Conservation (phyloP, 495 filamentous ascomycete genomes). For the Amphirosellinia nigrospora region DNA sequence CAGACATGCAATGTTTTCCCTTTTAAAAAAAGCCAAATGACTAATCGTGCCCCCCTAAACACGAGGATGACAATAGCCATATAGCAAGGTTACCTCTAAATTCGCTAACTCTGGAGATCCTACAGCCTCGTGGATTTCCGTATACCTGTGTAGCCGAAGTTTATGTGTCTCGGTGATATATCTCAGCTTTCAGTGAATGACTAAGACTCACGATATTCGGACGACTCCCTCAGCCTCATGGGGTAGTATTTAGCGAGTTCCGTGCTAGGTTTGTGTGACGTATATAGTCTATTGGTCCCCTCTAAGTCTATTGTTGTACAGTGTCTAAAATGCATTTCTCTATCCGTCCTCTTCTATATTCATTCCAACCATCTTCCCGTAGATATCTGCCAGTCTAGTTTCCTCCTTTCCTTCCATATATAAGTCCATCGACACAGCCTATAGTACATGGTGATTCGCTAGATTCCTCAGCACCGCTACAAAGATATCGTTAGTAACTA, state of each 20-base stretch:
- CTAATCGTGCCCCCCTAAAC: not conserved
- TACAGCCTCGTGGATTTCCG: conserved; percentile 41
- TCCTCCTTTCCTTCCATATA: not conserved
- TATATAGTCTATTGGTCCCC: not conserved
- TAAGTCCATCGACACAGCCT: not conserved
- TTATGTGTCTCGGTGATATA: too few species aligned
- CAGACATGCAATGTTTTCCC: not conserved
- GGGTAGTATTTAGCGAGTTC: too few species aligned
- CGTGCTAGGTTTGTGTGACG: too few species aligned
- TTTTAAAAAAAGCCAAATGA: not conserved
- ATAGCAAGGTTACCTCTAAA: not conserved
- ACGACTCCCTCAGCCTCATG: too few species aligned
- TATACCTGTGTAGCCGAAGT: too few species aligned
- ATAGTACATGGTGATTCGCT: not conserved
- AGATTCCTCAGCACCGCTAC: not conserved
- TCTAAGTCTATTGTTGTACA: conserved; percentile 8
- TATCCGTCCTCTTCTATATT: not conserved
- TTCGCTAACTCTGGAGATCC: not conserved
- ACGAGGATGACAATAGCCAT: not conserved
- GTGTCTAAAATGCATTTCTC: not conserved
- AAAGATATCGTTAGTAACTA: not conserved
- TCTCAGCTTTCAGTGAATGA: too few species aligned
- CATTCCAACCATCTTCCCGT: not conserved
- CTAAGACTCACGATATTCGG: too few species aligned
- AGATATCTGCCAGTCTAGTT: not conserved